Percentiles rank a stretch among this genome's conserved stretches.
phyloP scores from a whole-genome alignment of 2,329 filamentous ascomycete genomes.

The Stagonosporopsis vannaccii region DNA sequence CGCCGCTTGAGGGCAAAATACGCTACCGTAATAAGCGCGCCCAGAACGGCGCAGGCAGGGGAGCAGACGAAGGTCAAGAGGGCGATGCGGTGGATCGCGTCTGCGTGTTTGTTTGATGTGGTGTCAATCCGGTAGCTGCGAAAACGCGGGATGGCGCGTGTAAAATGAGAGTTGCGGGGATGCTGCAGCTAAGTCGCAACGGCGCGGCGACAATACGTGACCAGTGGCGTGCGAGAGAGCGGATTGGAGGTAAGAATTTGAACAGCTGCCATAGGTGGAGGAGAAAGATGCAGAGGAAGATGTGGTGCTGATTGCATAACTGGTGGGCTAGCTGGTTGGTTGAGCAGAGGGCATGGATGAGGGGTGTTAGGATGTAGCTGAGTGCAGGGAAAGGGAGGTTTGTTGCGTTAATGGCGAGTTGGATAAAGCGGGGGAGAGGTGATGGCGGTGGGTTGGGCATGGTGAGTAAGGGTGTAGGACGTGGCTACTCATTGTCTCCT shows the following conservation, averaged over 20 bases:
- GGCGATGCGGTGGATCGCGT: neutral
- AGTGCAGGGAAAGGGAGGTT: neutral
- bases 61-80: neutral
- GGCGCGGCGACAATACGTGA: neutral
- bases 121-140: neutral
- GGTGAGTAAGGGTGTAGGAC: neutral
- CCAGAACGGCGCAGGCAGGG: neutral
- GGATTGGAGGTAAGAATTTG: neutral
- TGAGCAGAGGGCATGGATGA: too few species aligned
- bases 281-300: neutral
- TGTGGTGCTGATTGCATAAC: neutral
- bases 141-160: neutral
- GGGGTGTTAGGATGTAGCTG: neutral
- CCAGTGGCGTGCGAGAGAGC: neutral
- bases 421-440: neutral
- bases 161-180: neutral
- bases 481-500: too few species aligned
- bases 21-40: neutral
- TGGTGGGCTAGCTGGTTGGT: neutral
- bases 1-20: neutral
- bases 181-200: neutral
- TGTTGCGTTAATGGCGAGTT: neutral
- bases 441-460: neutral
- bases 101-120: neutral
- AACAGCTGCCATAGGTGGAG: neutral